Base-by-base conservation (phyloP, 129 eudicot species). In the Scalesia atractyloides region DNA sequence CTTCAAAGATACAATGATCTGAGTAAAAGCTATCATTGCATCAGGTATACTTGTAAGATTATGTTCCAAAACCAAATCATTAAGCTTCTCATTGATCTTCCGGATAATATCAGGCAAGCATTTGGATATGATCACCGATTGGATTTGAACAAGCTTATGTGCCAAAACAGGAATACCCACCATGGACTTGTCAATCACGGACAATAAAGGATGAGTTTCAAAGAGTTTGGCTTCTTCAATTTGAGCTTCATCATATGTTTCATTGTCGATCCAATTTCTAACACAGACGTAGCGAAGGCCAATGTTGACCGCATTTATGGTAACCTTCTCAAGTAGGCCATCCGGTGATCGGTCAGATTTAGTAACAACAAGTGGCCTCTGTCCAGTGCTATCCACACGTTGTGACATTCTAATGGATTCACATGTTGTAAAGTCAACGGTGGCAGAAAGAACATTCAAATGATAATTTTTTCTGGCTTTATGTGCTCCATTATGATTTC, bases 361-460 rank as follows among this genome's bases (percentile, higher is more conserved):
- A 5, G 85, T 81, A 36, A 81, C 85, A 8, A 76, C 85, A 0
- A 81, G 69, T 2, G 85, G 76, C 50, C 85, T 49, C 44, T 76
- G 52, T 1, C 81, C 85, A 0, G 75, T 46, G 57, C 1, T 22
- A 61, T 81, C 85, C 9, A 75, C 80, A 12, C 17, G 36, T 3
- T 76, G 67, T 12, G 85, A 81, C 85, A 81, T 70, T 4, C 78
- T 5, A 22, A 81, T 76, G 0, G 78, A 76, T 56, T 81, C 81
- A 14, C 85, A 81, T 10, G 81, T 81, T 0, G 85, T 16, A 47
- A 81, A 81, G 49, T 71, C 78, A 12, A 81, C 84, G 0, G 64
- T 3, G 0, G 84, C 77, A 2, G 84, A 57, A 18, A 80, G 72
- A 17, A 84, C 88, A 59, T 76, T 81, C n/a, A 81, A 33, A 81